Evolutionary conservation across 23 red algal genomes (phyloP).

Genomic region (Gracilaria domingensis): DNA sequence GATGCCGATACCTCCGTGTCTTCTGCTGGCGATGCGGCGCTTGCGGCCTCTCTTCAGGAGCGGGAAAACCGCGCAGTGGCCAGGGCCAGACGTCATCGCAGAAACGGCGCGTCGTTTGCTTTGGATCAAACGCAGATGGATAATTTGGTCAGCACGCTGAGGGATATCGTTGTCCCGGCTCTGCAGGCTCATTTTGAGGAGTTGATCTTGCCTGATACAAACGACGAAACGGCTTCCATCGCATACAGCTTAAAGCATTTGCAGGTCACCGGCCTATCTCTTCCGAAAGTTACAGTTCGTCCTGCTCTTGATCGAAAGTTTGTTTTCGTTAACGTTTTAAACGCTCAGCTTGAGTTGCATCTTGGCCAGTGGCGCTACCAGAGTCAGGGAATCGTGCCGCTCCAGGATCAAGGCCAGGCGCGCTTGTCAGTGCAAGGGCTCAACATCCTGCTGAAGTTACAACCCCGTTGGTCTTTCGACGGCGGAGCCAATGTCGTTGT

Average conservation of each 20-base stretch:
- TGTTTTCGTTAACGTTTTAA: slow-evolving; percentile 47
- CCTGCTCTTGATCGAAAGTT: slow-evolving; percentile 30
- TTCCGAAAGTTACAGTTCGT: slow-evolving; percentile 50
- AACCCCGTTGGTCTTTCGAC: slow-evolving; percentile 47
- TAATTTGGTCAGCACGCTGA: slow-evolving; percentile 37
- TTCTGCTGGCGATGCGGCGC: slow-evolving; percentile 14
- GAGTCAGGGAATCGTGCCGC: slow-evolving; percentile 25
- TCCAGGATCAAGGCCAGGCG: slow-evolving; percentile 53
- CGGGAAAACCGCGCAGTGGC: slow-evolving; percentile 22
- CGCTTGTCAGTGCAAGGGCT: slow-evolving; percentile 41
- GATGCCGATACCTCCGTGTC: neutral
- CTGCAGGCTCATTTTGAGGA: slow-evolving; percentile 68
- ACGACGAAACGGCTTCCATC: slow-evolving; percentile 11
- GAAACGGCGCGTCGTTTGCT: slow-evolving; percentile 20
- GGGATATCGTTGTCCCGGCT: slow-evolving; percentile 57
- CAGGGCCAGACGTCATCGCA: slow-evolving; percentile 22
- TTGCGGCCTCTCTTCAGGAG: slow-evolving; percentile 46
- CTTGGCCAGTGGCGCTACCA: slow-evolving; percentile 58
- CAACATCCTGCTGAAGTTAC: slow-evolving; percentile 22
- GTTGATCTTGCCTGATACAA: slow-evolving; percentile 53
- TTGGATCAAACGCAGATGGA: slow-evolving; percentile 38
- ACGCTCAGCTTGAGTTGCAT: slow-evolving; percentile 47
- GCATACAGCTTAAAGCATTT: slow-evolving; percentile 45
- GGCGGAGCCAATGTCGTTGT: slow-evolving; percentile 6
- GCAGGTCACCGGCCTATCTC: slow-evolving; percentile 44